Base-by-base conservation (phyloP, 116 monocot genomes). In the Zostera marina region DNA sequence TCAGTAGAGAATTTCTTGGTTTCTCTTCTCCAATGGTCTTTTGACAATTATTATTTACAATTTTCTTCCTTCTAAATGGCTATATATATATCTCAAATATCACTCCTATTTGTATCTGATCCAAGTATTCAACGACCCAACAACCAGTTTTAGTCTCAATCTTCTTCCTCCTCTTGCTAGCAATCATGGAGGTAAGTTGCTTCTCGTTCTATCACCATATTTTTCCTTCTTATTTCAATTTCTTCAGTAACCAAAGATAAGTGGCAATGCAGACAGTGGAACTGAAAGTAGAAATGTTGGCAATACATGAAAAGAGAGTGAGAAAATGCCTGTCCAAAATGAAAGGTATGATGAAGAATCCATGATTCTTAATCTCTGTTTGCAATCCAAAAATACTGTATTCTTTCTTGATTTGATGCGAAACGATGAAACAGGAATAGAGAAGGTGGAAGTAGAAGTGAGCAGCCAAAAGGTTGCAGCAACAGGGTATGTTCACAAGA, bases 241-340 rank as follows among this genome's bases (percentile, higher is more conserved):
- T 16, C 40, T 59, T 20, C 14, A 19, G 7, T 39, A 40, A 56
- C 56, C 20, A 32, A 32, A 32, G 32, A 32, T 11, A 23, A 22
- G 2, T 6, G n/a, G n/a, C 8, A 6, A 53, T 59, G 72, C 74
- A 91, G 91, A 75, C 74, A 17, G 73, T 85, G 49, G 91, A 85
- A 62, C 68, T 91, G 66, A 91, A 85, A 70, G 91, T 91, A 60
- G 91, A 91, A 44, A 79, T 91, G 91, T 79, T 91, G 49, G 81
- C 91, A 47, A 58, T 91, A 58, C 91, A 91, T 72, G 91, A 91
- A 75, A 91, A 85, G 79, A 85, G 80, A 53, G 56, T 85, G 39
- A 77, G 85, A 48, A 82, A 62, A 74, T 85, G 86, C 67, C 77
- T 91, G 61, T 91, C 91, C 66, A 91, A 74, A 76, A 66, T 91